These are phyloP conservation scores for Helicosporidium sp. DNA, from an alignment of 139 green algal genomes.

Conservation along the genomic window DNA sequence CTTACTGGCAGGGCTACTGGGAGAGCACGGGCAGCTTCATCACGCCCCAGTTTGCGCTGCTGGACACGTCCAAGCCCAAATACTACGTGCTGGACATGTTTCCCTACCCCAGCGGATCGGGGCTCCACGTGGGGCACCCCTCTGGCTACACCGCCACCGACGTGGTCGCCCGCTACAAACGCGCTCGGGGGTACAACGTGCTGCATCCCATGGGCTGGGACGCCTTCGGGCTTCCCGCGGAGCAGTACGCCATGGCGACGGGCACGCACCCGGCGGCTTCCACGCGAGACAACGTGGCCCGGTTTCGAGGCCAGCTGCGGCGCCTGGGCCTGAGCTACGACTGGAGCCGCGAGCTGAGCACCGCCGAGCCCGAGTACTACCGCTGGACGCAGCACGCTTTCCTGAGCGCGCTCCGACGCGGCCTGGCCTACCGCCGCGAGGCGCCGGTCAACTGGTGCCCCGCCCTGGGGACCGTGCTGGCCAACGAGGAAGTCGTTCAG, in stretches of 20 bases:
- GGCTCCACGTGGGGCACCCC: constrained; percentile 74
- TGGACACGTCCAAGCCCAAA: constrained; percentile 90
- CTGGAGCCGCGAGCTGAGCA: constrained; percentile 77
- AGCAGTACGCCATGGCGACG: constrained; percentile 95
- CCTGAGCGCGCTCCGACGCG: constrained; percentile 75
- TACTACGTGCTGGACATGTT: constrained; percentile 99
- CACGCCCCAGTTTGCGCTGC: constrained; percentile 53
- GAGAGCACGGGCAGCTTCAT: constrained; percentile 74
- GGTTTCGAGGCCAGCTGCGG: constrained; percentile 84
- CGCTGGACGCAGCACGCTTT: constrained; percentile 99
- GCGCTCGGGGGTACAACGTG: constrained; percentile 87
- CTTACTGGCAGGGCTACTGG: constrained; percentile 87
- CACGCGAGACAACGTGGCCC: constrained; percentile 67
- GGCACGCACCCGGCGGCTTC: constrained; percentile 81
- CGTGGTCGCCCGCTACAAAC: constrained; percentile 91
- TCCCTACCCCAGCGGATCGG: constrained; percentile 79
- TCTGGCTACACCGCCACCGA: constrained; percentile 86
- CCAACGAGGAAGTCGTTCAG: constrained; percentile 91
- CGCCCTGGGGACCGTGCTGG: constrained; percentile 82
- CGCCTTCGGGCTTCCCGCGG: constrained; percentile 89
- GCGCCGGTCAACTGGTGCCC: constrained; percentile 98
- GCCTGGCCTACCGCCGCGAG: constrained; percentile 91
- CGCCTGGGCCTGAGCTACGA: constrained; percentile 87
- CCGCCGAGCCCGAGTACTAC: constrained; percentile 72
- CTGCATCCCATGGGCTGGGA: constrained; percentile 99